Conservation (phyloP, 2,329 filamentous ascomycete genomes). For the Aureobasidium sp. region DNA sequence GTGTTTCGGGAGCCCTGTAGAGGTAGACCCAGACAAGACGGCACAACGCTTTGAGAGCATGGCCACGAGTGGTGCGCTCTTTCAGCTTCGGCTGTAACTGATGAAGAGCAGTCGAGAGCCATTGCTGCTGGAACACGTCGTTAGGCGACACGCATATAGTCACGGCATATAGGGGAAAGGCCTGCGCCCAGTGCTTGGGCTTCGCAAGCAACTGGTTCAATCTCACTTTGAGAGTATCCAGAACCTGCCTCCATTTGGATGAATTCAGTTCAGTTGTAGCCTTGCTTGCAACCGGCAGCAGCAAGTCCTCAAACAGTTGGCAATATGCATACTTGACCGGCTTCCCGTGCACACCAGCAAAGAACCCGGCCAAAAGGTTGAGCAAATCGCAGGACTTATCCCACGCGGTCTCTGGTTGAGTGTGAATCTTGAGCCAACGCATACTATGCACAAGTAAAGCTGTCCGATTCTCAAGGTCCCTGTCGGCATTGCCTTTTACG, state of each 20-base stretch:
- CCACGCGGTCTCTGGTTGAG: constrained; percentile 68
- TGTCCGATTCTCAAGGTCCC: constrained; percentile 70
- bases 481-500: constrained; percentile 59
- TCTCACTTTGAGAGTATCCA: constrained; percentile 70
- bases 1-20: constrained; percentile 70
- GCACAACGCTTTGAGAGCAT: constrained; percentile 83
- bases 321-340: constrained; percentile 92
- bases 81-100: constrained; percentile 75
- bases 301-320: constrained; percentile 76
- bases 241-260: constrained; percentile 79
- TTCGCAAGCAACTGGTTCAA: constrained; percentile 82
- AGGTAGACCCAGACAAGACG: constrained; percentile 91
- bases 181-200: constrained; percentile 82
- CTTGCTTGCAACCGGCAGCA: constrained; percentile 79
- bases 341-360: constrained; percentile 77
- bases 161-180: constrained; percentile 81
- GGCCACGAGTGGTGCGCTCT: constrained; percentile 68
- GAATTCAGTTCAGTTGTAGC: constrained; percentile 70
- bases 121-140: constrained; percentile 77
- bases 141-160: constrained; percentile 81
- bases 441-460: constrained; percentile 86
- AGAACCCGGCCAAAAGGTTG: constrained; percentile 71
- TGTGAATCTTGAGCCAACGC: constrained; percentile 76
- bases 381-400: constrained; percentile 85
- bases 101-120: constrained; percentile 69